Percentiles rank a stretch among this genome's conserved stretches.
Evolutionary conservation across 805 yeast genomes (phyloP).

Genomic region (Priceomyces haplophilus): DNA sequence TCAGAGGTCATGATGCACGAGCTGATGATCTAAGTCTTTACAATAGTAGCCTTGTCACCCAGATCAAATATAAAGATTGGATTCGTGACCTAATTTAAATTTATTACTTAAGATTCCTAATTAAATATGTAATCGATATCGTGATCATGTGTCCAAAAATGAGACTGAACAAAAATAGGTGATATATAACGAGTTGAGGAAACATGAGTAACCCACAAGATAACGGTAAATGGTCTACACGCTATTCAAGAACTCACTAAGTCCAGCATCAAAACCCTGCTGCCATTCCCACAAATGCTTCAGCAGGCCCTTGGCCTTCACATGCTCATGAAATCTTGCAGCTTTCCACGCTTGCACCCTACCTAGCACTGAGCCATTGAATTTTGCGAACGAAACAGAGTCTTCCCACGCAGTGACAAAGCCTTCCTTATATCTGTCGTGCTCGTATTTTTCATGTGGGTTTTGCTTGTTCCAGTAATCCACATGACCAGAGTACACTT

Average conservation of each 20-base stretch:
- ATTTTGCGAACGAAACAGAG: conserved; percentile 60
- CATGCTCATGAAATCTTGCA: conserved; percentile 63
- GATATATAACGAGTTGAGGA: too few relatives aligned
- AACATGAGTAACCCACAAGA: too few relatives aligned
- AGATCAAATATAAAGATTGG: not conserved
- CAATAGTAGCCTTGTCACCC: not conserved
- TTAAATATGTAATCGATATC: not conserved
- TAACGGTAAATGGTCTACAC: too few relatives aligned
- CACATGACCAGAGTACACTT: conserved; percentile 46
- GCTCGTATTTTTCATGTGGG: conserved; percentile 64
- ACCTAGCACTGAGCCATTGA: conserved; percentile 72
- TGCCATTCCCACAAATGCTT: conserved; percentile 82
- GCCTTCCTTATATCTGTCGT: conserved; percentile 79
- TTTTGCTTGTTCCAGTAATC: conserved; percentile 67
- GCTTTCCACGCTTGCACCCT: conserved; percentile 65
- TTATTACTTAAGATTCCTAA: not conserved
- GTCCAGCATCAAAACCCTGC: conserved; percentile 74
- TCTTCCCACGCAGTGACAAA: conserved; percentile 75
- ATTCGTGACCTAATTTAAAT: not conserved
- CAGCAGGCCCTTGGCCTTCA: conserved; percentile 51
- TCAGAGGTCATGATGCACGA: conserved; percentile 4
- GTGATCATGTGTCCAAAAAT: not conserved
- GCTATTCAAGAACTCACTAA: conserved; percentile 36
- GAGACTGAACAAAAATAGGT: too few relatives aligned
- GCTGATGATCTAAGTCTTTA: not conserved